Evolutionary conservation across 768 basidiomycete species (phyloP), one percentile per base, ranked within the genome.

Genomic region (Suillus paluster): DNA sequence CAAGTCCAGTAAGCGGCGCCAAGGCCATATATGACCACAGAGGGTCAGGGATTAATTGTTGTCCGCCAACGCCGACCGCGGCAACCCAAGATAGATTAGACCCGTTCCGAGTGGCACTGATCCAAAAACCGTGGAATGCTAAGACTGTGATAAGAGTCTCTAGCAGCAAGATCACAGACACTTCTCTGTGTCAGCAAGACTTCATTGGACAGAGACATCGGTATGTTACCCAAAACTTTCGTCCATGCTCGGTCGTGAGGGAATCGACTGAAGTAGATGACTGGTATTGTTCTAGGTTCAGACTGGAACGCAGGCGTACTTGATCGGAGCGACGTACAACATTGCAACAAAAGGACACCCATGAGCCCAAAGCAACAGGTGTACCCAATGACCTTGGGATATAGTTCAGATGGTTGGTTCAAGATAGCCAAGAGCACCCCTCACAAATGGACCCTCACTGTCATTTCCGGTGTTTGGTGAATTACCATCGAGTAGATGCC

Each of bases 231-330:
- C 21, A 68, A 19, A 34, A 36, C 48, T 57, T 67, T 70, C 19
- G 58, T 61, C 44, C 33, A 21, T 61, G 3, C 62, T 23, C 14
- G 23, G 21, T 70, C 68, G 17, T 68, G 58, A 21, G 57, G 2
- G 12, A 71, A 70, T 57, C 33, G 58, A n/a, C 57, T 58, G 42
- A 66, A 67, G 39, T 70, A 70, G 17, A 71, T 57, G 45, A 64
- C 69, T 71, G 23, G 12, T 27, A 30, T 50, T 30, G 27, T 8
- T 33, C 53, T 49, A 15, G 36, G 34, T 11, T 6, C 1, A 55
- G 38, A 19, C 11, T 7, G 11, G 10, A 12, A 30, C 14, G n/a
- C 27, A 8, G 11, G 3, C 19, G 15, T 5, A 14, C 8, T 3
- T 5, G 21, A 14, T 33, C 10, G 14, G 17, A 27, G 5, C 15